Evolutionary conservation across 345 rosid species (phyloP), one percentile per base, ranked within the genome.

Genomic region (Ceriops zippeliana): DNA sequence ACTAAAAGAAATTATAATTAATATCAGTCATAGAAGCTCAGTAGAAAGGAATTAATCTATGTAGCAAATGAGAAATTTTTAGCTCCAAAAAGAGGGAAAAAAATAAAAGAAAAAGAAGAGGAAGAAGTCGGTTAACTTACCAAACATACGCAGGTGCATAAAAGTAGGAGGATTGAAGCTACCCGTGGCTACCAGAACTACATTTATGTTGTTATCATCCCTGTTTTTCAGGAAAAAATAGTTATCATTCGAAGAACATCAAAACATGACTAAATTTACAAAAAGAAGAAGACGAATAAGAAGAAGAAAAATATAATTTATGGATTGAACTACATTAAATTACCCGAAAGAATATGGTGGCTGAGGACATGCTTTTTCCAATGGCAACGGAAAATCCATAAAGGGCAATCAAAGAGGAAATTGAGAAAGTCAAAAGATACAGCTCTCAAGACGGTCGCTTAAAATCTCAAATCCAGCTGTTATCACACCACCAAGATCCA

Each of bases 161-260:
- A 80, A 83, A 65, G 97, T 95, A 2, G 99, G 99, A 79, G 99
- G 99, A 78, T 90, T 95, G 89, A 95, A 95, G 78, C 96, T 88
- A 60, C 99, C 96, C 27, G 90, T 85, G 17, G 91, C 89, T 51
- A 91, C 91, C 58, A 95, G 86, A 75, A 87, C 89, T 16, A 86
- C 96, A 80, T 24, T 69, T 35, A 70, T 70, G 68, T 77, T 80
- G 68, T 74, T 31, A 30, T 35, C 75, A 32, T 60, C 82, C 81
- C 86, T 83, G 76, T 42, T 63, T 68, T 63, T 73, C 2, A 68
- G 16, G 68, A 46, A 52, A 58, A 47, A 52, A 24, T 21, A 3
- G 11, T 52, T 54, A 5, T 0, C 5, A 34, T 58, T 52, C 2
- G 11, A 74, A 46, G 10, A 49, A 15, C 47, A 26, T 47, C 9